Percentiles rank a stretch among this genome's conserved stretches.
These are phyloP conservation scores for Vaccinium vitisidaea DNA, from an alignment of 148 eudicot species.

Conservation along the genomic window DNA sequence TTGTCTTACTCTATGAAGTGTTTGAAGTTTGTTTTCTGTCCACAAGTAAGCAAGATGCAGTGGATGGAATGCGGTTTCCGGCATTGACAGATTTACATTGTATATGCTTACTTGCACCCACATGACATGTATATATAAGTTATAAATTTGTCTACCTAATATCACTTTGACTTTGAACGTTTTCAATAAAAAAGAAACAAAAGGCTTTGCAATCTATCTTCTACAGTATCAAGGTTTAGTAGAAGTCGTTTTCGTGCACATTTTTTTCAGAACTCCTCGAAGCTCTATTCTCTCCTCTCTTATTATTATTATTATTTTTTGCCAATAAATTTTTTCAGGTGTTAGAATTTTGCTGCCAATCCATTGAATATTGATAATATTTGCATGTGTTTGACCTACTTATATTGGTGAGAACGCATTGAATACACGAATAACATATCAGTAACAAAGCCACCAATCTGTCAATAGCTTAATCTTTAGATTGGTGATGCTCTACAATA, in stretches of 20 bases:
- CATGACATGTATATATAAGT: not conserved
- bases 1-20: not conserved
- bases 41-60: conserved; percentile 11
- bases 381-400: not conserved
- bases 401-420: not conserved
- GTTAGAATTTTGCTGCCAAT: not conserved
- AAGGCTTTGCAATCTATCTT: not conserved
- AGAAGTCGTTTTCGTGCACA: not conserved
- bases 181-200: no score
- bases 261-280: not conserved
- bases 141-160: not conserved
- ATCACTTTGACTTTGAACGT: not conserved
- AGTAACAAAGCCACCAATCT: not conserved
- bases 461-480: not conserved
- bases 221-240: conserved; percentile 4
- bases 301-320: not conserved
- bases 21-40: not conserved
- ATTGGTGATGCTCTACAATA: not conserved
- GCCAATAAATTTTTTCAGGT: not conserved
- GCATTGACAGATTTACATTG: not conserved
- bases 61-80: not conserved
- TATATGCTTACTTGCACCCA: not conserved
- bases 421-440: not conserved
- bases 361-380: not conserved
- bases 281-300: not conserved